Percentiles rank a stretch among this genome's conserved stretches.
These are phyloP conservation scores for Amanita phalloides DNA, from an alignment of 768 basidiomycete species.

Conservation along the genomic window DNA sequence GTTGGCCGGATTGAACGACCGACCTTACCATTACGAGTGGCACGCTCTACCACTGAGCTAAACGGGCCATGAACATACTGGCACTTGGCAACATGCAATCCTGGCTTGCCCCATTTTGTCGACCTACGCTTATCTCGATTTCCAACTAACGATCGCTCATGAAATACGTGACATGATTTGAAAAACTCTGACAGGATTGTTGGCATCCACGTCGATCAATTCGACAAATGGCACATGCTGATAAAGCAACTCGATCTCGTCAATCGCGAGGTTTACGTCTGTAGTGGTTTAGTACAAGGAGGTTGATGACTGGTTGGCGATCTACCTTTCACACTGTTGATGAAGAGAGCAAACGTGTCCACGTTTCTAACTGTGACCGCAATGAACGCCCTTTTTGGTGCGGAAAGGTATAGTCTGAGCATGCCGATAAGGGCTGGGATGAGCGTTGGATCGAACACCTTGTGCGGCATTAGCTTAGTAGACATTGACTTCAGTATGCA, in stretches of 20 bases:
- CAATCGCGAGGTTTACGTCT: neutral
- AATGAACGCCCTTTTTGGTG: slow-evolving; percentile 27
- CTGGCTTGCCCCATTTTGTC: neutral
- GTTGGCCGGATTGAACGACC: slow-evolving; percentile 22
- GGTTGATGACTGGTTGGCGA: neutral
- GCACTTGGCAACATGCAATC: neutral
- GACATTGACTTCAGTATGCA: neutral
- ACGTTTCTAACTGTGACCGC: slow-evolving; percentile 50
- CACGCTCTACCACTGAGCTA: slow-evolving; percentile 56
- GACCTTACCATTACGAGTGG: slow-evolving; percentile 38
- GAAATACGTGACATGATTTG: neutral
- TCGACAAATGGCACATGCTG: neutral
- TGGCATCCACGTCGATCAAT: neutral
- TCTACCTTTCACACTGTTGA: slow-evolving; percentile 23
- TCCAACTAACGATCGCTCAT: neutral
- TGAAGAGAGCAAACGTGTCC: slow-evolving; percentile 37
- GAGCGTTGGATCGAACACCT: slow-evolving; percentile 63
- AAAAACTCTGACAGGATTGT: neutral
- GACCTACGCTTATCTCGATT: neutral
- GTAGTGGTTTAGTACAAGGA: neutral
- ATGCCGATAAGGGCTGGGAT: slow-evolving; percentile 46
- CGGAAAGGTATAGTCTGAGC: slow-evolving; percentile 32
- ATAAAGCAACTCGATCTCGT: neutral
- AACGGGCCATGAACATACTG: slow-evolving; percentile 22
- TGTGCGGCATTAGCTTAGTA: neutral